A percentile compares a stretch with the other conserved stretches of the same genome.
These are phyloP conservation scores for Tetrapyrgos nigripes DNA, from an alignment of 1,284 basidiomycete species.

Conservation along the genomic window DNA sequence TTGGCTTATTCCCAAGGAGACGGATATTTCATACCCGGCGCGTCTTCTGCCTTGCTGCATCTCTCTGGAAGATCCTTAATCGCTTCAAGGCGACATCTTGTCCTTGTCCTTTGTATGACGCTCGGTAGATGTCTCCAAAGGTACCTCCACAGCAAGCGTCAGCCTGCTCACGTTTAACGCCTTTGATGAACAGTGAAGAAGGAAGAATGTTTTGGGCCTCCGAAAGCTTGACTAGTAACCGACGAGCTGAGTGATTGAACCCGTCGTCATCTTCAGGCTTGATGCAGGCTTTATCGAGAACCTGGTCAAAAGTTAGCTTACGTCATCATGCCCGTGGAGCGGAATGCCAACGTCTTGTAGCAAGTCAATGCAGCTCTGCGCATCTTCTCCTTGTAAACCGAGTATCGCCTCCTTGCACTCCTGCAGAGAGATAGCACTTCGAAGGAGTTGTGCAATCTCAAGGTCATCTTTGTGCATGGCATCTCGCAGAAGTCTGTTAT, in stretches of 20 bases:
- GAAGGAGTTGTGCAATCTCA: conserved; percentile 20
- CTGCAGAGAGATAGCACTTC: conserved; percentile 10
- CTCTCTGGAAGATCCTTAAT: conserved; percentile 25
- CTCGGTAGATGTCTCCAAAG: conserved; percentile 29
- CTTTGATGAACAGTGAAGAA: conserved; percentile 26
- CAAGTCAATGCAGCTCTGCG: conserved; percentile 25
- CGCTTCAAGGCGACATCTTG: conserved; percentile 29
- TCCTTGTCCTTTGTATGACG: conserved; percentile 22
- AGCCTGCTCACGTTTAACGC: conserved; percentile 20
- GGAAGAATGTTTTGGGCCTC: conserved; percentile 27
- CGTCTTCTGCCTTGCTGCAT: conserved; percentile 11
- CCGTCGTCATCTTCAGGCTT: conserved; percentile 4
- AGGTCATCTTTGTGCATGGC: conserved; percentile 25
- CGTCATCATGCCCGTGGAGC: neutral
- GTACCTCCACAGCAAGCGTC: conserved; percentile 26
- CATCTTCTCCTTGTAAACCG: conserved; percentile 23
- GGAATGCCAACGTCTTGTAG: conserved; percentile 22
- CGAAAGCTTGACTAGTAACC: conserved; percentile 31
- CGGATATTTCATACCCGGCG: conserved; percentile 2
- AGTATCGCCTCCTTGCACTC: conserved; percentile 18
- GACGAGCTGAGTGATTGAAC: conserved; percentile 23
- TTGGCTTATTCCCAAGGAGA: neutral
- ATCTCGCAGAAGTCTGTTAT: conserved; percentile 20
- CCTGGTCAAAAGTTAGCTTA: neutral
- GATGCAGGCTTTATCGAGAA: conserved; percentile 7